These are phyloP conservation scores for Phytophthora sp. DNA, from an alignment of 352 stramenopile genomes.

Conservation along the genomic window DNA sequence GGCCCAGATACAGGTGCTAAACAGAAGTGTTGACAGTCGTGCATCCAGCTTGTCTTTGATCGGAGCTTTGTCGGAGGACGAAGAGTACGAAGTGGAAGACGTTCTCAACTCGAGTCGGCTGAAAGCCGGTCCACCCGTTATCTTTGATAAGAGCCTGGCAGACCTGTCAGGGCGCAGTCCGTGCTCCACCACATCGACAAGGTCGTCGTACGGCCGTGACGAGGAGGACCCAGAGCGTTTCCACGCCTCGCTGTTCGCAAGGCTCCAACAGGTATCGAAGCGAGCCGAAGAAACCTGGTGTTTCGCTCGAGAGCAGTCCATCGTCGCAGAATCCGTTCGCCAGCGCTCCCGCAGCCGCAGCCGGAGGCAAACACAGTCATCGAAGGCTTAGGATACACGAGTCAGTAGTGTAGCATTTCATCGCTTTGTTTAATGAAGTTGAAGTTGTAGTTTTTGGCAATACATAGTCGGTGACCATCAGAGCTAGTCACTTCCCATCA, in stretches of 20 bases:
- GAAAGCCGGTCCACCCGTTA: conserved; percentile 3
- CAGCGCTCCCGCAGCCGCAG: too few species aligned
- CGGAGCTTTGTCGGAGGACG: conserved; percentile 8
- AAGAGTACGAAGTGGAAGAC: conserved; percentile 15
- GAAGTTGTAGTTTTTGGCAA: too few species aligned
- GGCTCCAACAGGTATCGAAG: conserved; percentile 30
- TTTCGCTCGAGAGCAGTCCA: conserved; percentile 36
- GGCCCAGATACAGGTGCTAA: conserved; percentile 11
- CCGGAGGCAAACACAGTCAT: conserved; percentile 3
- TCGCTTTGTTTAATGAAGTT: too few species aligned
- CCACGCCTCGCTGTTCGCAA: conserved; percentile 24
- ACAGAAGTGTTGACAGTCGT: conserved; percentile 10
- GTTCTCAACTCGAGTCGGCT: conserved; percentile 19
- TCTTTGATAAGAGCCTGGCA: conserved; percentile 5
- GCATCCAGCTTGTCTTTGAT: conserved; percentile 22
- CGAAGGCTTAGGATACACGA: not conserved
- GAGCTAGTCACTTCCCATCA: too few species aligned
- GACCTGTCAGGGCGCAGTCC: conserved; percentile 15
- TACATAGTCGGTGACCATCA: too few species aligned
- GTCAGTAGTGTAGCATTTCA: too few species aligned
- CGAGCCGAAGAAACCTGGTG: conserved; percentile 37
- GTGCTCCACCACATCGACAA: conserved; percentile 21
- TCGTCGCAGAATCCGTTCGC: conserved; percentile 28
- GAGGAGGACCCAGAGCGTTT: conserved; percentile 12
- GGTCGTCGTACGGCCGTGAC: conserved; percentile 10